phyloP scores from a whole-genome alignment of 768 basidiomycete species.

The Suillus fuscotomentosus region DNA sequence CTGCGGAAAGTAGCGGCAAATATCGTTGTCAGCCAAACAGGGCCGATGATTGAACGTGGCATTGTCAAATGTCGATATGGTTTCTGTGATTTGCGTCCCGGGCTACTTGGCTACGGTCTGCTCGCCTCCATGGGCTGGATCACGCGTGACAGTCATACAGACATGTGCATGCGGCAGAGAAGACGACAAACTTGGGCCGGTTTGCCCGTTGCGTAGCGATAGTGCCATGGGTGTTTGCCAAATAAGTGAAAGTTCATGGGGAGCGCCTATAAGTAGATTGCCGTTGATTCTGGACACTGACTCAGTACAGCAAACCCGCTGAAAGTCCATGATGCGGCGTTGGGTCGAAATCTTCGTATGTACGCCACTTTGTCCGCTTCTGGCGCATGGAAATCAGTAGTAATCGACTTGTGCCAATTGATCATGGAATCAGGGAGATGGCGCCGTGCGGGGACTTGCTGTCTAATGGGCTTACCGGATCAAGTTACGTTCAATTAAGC shows the following conservation, averaged over 20 bases:
- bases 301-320: conserved; percentile 1
- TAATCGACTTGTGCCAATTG: not conserved
- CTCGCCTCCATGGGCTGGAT: not conserved
- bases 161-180: not conserved
- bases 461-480: not conserved
- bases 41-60: conserved; percentile 1
- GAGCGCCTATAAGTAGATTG: not conserved
- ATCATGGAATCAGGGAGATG: not conserved
- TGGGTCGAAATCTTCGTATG: not conserved
- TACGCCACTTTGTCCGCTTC: conserved; percentile 2
- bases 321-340: conserved; percentile 4
- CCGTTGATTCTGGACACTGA: not conserved
- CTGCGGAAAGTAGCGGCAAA: conserved; percentile 3
- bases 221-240: not conserved
- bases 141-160: not conserved
- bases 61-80: not conserved
- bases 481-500: conserved; percentile 1
- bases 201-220: not conserved
- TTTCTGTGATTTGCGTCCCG: not conserved
- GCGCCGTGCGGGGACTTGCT: not conserved
- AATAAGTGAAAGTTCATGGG: not conserved
- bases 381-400: not conserved
- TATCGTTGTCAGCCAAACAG: not conserved
- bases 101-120: not conserved
- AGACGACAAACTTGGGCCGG: not conserved